phyloP scores from a whole-genome alignment of 352 stramenopile species.

The Halophytophthora batemanensis region DNA sequence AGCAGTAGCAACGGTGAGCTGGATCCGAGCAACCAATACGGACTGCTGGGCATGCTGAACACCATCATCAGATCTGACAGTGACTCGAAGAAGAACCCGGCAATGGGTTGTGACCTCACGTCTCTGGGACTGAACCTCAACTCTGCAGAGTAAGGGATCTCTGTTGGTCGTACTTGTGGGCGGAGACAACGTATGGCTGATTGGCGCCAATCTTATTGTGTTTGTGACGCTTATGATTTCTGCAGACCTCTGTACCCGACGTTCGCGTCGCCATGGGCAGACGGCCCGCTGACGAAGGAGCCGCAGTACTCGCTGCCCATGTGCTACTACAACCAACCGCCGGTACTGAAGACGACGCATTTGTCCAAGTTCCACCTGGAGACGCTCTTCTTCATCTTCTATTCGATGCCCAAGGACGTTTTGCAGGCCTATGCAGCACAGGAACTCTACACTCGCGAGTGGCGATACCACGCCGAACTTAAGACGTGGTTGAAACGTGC shows the following conservation, averaged over 20 bases:
- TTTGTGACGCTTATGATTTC: background rate
- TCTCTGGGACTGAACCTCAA: slow-evolving; percentile 85
- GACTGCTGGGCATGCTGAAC: slow-evolving; percentile 78
- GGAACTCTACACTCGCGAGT: slow-evolving; percentile 93
- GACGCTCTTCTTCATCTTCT: slow-evolving; percentile 99
- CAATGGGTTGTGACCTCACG: slow-evolving; percentile 79
- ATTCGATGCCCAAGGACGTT: slow-evolving; percentile 97
- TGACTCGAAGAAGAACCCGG: slow-evolving; percentile 70
- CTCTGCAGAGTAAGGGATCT: slow-evolving; percentile 62
- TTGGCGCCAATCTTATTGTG: background rate
- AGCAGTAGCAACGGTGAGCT: slow-evolving; percentile 39
- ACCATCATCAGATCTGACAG: slow-evolving; percentile 67
- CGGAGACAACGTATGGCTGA: background rate
- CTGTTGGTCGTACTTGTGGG: no score
- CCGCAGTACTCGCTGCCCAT: slow-evolving; percentile 80
- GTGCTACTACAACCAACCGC: slow-evolving; percentile 92
- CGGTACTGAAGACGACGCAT: slow-evolving; percentile 96
- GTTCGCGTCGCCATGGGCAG: slow-evolving; percentile 80
- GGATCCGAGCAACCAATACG: slow-evolving; percentile 74
- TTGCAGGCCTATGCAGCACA: slow-evolving; percentile 91
- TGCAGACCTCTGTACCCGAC: slow-evolving; percentile 68
- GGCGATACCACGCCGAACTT: slow-evolving; percentile 96
- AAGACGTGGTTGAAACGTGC: slow-evolving; percentile 97
- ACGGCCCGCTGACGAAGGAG: slow-evolving; percentile 71
- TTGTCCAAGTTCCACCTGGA: slow-evolving; percentile 98